Percentiles rank a stretch among this genome's conserved stretches.
Evolutionary conservation across 257 asterid genomes (phyloP).

Genomic region (Capsicum rhomboideum): DNA sequence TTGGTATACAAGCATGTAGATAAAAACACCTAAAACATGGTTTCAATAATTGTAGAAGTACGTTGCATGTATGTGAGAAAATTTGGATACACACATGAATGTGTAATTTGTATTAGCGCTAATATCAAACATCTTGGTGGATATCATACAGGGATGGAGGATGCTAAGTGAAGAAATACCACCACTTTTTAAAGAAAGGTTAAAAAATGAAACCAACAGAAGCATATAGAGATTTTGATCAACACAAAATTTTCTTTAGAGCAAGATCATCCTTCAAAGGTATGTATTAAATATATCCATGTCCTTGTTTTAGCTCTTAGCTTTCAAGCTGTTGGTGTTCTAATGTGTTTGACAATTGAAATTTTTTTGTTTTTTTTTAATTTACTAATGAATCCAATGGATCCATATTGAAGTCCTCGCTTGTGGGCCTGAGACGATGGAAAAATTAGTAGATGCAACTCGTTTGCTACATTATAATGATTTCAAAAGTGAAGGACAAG

Average conservation of each 20-base stretch:
- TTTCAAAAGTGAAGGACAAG: slow-evolving; percentile 12
- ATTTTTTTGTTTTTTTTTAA: slow-evolving; percentile 49
- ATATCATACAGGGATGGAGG: slow-evolving; percentile 34
- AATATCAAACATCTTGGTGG: slow-evolving; percentile 20
- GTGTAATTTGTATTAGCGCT: slow-evolving; percentile 31
- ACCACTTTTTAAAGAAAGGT: background rate
- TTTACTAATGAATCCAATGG: slow-evolving; percentile 40
- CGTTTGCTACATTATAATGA: slow-evolving; percentile 21
- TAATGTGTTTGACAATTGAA: slow-evolving; percentile 1
- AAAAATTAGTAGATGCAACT: slow-evolving; percentile 47
- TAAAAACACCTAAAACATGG: too few relatives aligned
- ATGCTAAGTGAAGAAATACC: slow-evolving; percentile 25
- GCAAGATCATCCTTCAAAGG: slow-evolving; percentile 57
- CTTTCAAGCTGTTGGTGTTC: background rate
- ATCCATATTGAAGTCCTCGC: slow-evolving; percentile 55
- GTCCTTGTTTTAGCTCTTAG: background rate
- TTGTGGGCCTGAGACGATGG: slow-evolving; percentile 74
- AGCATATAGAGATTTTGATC: slow-evolving; percentile 26
- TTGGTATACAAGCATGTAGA: too few relatives aligned
- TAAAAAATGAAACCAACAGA: slow-evolving; percentile 16
- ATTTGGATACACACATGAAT: too few relatives aligned
- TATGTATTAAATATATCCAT: slow-evolving; percentile 3
- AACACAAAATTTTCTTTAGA: slow-evolving; percentile 58
- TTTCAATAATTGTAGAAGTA: too few relatives aligned
- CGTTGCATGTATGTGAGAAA: too few relatives aligned